A percentile compares a stretch with the other conserved stretches of the same genome.
Conservation (phyloP, 1,139 yeast genomes). For the Eremothecium coryli region DNA sequence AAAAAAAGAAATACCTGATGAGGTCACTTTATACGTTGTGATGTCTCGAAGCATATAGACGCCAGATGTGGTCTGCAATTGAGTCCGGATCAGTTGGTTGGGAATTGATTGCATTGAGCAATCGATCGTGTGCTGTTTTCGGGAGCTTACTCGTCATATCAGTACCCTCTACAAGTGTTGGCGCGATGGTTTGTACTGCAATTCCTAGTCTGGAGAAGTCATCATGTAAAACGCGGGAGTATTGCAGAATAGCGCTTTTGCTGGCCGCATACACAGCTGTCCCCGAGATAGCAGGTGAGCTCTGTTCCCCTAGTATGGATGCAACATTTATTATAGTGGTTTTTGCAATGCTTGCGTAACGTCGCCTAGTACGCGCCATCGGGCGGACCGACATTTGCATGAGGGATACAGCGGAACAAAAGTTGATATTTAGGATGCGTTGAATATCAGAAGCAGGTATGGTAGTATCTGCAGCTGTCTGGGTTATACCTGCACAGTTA, state of each 20-base stretch:
- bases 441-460: constrained; percentile 39
- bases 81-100: constrained; percentile 6
- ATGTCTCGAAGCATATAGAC: constrained; percentile 6
- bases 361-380: constrained; percentile 37
- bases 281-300: constrained; percentile 41
- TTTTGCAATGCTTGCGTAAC: constrained; percentile 8
- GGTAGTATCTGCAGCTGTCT: constrained; percentile 43
- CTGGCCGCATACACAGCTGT: constrained; percentile 71
- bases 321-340: constrained; percentile 56
- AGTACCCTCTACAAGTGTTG: constrained; percentile 66
- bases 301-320: constrained; percentile 49
- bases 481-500: constrained; percentile 79
- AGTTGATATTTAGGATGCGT: constrained; percentile 48
- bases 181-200: constrained; percentile 58
- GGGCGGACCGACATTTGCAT: constrained; percentile 41
- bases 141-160: constrained; percentile 46
- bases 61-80: constrained; percentile 10
- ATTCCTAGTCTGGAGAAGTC: constrained; percentile 48
- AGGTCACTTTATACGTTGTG: too few species aligned
- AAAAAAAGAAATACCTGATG: too few species aligned
- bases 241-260: constrained; percentile 68
- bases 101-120: constrained; percentile 5
- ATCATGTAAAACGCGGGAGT: constrained; percentile 51
- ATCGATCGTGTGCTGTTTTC: constrained; percentile 8
- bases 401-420: constrained; percentile 55